phyloP scores from a whole-genome alignment of 306 rosid species.

The Luffa acutangula region DNA sequence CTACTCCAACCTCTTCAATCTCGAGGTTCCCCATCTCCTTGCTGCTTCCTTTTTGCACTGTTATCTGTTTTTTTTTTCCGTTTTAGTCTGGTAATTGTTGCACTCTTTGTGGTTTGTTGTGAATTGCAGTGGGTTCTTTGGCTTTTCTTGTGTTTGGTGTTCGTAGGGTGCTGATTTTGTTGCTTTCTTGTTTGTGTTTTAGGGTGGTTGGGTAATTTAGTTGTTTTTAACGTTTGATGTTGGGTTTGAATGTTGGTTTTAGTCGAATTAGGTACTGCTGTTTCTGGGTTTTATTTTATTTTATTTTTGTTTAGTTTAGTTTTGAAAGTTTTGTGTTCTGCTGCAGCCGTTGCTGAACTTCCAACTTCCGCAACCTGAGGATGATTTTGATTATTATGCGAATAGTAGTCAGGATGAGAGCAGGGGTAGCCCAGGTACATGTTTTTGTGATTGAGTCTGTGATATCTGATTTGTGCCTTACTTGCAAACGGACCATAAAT shows the following conservation, averaged over 20 bases:
- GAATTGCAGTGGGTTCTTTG: neutral
- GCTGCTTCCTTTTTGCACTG: neutral
- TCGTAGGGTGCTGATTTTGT: neutral
- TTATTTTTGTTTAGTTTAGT: neutral
- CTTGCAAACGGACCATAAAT: neutral
- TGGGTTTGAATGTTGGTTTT: neutral
- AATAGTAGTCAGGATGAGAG: constrained; percentile 99
- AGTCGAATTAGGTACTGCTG: constrained; percentile 5
- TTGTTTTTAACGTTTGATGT: neutral
- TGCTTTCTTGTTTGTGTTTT: neutral
- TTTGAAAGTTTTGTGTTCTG: constrained; percentile 22
- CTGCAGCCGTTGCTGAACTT: constrained; percentile 89
- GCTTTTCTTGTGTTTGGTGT: neutral
- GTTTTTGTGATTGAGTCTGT: neutral
- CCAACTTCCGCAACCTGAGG: constrained; percentile 83
- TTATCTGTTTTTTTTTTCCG: neutral
- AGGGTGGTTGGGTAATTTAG: neutral
- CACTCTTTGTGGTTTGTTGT: neutral
- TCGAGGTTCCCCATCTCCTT: constrained; percentile 42
- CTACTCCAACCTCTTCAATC: constrained; percentile 71
- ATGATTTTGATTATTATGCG: constrained; percentile 82
- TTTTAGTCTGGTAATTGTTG: neutral
- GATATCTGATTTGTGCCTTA: neutral
- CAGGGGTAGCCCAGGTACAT: constrained; percentile 84
- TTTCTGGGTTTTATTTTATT: neutral